Evolutionary conservation across 179 eudicot genomes (phyloP), one percentile per base, ranked within the genome.

Genomic region (Nepenthes alata): DNA sequence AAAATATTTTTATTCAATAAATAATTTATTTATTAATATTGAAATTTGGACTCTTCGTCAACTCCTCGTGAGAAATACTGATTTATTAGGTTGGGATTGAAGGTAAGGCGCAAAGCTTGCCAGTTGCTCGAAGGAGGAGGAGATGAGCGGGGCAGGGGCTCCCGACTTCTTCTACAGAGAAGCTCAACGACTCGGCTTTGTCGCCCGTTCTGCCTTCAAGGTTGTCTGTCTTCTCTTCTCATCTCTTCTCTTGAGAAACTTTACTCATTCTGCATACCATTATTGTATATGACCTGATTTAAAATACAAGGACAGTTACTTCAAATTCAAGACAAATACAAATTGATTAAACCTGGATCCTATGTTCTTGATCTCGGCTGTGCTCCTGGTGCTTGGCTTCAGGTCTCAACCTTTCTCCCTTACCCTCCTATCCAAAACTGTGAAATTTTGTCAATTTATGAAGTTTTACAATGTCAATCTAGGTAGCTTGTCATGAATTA

Each of bases 311-410:
- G 53, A 62, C 86, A 91, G 98, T 74, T 91, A 55, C 77, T 86
- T 62, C 96, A 91, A 74, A 75, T 89, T 67, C 98, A 91, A 74
- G 83, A 84, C 73, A 87, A 89, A 55, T 86, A 81, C 85, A 83
- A 83, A 63, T 59, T 91, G 53, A 91, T 91, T 37, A 89, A 75
- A 51, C 84, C 82, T 3, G 95, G 96, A 6, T 86, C 95, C 25
- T 79, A 96, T 35, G 89, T 91, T 69, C 98, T 91, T 51, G 96
- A 91, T 73, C 91, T 91, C 60, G 98, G 98, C 56, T 91, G 98
- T 72, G 96, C 98, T 57, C 98, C 98, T 68, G 98, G 98, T 64
- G 98, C 98, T 53, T 91, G 98, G 98, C 96, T 91, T 75, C 98
- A 91, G 96, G 97, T 88, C 58, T 70, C 57, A 25, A 25, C 25